These are phyloP conservation scores for Bipolaris victoriae DNA, from an alignment of 2,329 filamentous ascomycete species.

Conservation along the genomic window DNA sequence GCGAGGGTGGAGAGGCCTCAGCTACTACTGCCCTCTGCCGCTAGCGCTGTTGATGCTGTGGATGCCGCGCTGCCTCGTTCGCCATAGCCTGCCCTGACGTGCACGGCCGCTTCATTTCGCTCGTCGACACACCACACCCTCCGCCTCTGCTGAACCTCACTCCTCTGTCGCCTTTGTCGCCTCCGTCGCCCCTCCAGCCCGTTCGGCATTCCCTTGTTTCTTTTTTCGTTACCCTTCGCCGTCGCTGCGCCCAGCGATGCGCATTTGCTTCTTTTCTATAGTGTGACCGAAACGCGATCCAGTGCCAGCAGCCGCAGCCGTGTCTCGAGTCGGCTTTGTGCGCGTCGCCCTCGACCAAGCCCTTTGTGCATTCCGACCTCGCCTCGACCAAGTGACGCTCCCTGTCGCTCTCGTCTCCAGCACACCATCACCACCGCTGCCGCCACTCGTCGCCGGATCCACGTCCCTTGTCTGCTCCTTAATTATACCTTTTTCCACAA, in stretches of 20 bases:
- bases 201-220: constrained; percentile 35
- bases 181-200: constrained; percentile 28
- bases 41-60: constrained; percentile 28
- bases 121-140: constrained; percentile 38
- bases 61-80: constrained; percentile 9
- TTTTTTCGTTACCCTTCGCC: constrained; percentile 34
- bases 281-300: constrained; percentile 38
- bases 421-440: constrained; percentile 4
- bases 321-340: constrained; percentile 25
- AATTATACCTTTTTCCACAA: constrained; percentile 3
- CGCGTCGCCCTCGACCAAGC: constrained; percentile 33
- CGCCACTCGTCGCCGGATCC: constrained; percentile 9
- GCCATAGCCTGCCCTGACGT: constrained; percentile 16
- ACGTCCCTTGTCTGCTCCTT: constrained; percentile 10
- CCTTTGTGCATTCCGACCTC: constrained; percentile 25
- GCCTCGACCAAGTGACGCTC: constrained; percentile 27
- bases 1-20: constrained; percentile 1
- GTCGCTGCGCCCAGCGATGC: constrained; percentile 40
- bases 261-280: constrained; percentile 31
- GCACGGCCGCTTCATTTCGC: constrained; percentile 20
- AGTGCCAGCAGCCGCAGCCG: constrained; percentile 32
- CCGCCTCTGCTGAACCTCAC: constrained; percentile 26
- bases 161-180: constrained; percentile 24
- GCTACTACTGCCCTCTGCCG: no score
- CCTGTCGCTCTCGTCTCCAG: constrained; percentile 21